These are phyloP conservation scores for Pseudogymnoascus destructans DNA, from an alignment of 2,329 filamentous ascomycete species.

Conservation along the genomic window DNA sequence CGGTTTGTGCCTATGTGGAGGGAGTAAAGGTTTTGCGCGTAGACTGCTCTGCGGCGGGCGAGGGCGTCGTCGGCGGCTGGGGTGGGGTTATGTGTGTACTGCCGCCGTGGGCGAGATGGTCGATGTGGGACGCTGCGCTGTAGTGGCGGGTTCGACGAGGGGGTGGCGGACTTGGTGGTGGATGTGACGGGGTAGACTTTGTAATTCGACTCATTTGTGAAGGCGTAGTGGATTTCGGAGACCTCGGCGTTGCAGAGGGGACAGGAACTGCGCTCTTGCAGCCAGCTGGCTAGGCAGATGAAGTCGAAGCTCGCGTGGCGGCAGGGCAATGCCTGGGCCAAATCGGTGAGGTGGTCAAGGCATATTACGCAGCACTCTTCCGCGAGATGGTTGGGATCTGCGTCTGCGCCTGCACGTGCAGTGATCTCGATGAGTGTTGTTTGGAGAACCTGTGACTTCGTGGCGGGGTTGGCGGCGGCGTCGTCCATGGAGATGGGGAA, in stretches of 20 bases:
- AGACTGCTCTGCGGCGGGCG: slow-evolving; percentile 55
- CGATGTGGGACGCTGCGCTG: slow-evolving; percentile 12
- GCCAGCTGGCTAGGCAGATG: slow-evolving; percentile 70
- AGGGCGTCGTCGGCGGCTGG: slow-evolving; percentile 21
- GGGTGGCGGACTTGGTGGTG: slow-evolving; percentile 5
- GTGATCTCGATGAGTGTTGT: slow-evolving; percentile 32
- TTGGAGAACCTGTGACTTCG: slow-evolving; percentile 32
- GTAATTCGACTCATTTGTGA: slow-evolving; percentile 36
- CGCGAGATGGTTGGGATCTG: slow-evolving; percentile 23
- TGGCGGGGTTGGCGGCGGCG: slow-evolving; percentile 28
- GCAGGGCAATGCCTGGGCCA: slow-evolving; percentile 62
- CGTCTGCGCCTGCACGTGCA: slow-evolving; percentile 15
- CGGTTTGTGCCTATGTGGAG: slow-evolving; percentile 73
- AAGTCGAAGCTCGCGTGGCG: slow-evolving; percentile 75
- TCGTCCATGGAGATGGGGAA: slow-evolving; percentile 21
- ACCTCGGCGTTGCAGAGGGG: slow-evolving; percentile 60
- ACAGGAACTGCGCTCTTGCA: slow-evolving; percentile 58
- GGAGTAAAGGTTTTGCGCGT: slow-evolving; percentile 59
- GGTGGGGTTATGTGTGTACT: slow-evolving; percentile 6
- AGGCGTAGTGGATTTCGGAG: slow-evolving; percentile 51
- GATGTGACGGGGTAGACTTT: slow-evolving; percentile 45
- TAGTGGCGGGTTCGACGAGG: background rate
- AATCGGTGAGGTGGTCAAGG: slow-evolving; percentile 60
- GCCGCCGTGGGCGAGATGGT: slow-evolving; percentile 14
- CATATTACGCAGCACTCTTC: slow-evolving; percentile 70